A percentile compares a stretch with the other conserved stretches of the same genome.
phyloP scores from a whole-genome alignment of 371 early-diverging fungal genomes.

The Mycotypha africana region DNA sequence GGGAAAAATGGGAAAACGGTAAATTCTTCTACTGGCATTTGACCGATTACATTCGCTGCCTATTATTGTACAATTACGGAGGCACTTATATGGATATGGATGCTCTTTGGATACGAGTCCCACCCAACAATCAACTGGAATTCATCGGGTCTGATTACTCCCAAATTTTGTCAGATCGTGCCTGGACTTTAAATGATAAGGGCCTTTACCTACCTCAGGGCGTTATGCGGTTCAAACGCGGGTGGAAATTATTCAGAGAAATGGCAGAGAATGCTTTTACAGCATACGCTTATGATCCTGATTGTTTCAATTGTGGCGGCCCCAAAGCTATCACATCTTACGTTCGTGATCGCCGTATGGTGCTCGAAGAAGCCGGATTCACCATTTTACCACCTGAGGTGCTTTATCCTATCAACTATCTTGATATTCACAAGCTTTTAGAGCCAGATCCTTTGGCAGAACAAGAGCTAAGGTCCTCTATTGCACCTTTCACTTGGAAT shows the following conservation, averaged over 20 bases:
- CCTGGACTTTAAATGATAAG: slow-evolving; percentile 57
- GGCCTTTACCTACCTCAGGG: slow-evolving; percentile 61
- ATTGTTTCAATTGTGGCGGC: slow-evolving; percentile 63
- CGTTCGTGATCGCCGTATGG: slow-evolving; percentile 42
- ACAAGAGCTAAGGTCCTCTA: slow-evolving; percentile 36
- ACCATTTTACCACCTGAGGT: slow-evolving; percentile 46
- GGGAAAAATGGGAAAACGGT: slow-evolving; percentile 55
- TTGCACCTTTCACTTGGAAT: slow-evolving; percentile 39
- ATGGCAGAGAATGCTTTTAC: slow-evolving; percentile 55
- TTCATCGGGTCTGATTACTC: slow-evolving; percentile 62
- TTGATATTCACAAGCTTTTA: slow-evolving; percentile 39
- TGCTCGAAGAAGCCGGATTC: slow-evolving; percentile 44
- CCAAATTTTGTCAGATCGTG: slow-evolving; percentile 37
- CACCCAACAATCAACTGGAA: slow-evolving; percentile 49
- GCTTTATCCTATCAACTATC: slow-evolving; percentile 50
- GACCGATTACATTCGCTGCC: slow-evolving; percentile 54
- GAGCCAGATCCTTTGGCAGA: slow-evolving; percentile 42
- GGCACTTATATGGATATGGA: slow-evolving; percentile 73
- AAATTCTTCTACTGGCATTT: slow-evolving; percentile 55
- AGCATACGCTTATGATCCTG: slow-evolving; percentile 46
- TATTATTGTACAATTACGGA: slow-evolving; percentile 60
- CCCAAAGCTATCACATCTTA: slow-evolving; percentile 60
- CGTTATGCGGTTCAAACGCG: slow-evolving; percentile 61
- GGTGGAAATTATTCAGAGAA: slow-evolving; percentile 56
- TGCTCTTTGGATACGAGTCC: slow-evolving; percentile 59